A percentile compares a stretch with the other conserved stretches of the same genome.
Evolutionary conservation across 345 rosid genomes (phyloP).

Genomic region (Toxicodendron radicans): DNA sequence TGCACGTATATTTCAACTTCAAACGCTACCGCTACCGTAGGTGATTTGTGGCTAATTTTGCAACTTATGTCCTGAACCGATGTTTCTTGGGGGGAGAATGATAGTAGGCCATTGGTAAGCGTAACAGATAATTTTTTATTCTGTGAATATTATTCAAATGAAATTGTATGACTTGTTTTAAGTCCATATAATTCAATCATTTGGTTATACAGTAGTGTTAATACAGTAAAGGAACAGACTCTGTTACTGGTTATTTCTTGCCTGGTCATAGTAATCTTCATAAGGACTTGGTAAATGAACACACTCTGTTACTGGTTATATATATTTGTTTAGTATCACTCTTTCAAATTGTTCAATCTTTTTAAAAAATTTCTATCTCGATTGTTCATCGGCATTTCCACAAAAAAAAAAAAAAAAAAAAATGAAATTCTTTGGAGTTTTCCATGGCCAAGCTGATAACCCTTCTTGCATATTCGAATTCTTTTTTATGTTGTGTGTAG

Average conservation of each 20-base stretch:
- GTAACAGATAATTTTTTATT: neutral
- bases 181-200: neutral
- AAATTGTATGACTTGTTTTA: neutral
- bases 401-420: too few species aligned
- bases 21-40: constrained; percentile 89
- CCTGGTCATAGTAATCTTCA: neutral
- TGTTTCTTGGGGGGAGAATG: neutral
- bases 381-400: too few species aligned
- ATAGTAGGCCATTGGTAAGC: neutral
- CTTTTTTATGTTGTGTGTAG: too few species aligned
- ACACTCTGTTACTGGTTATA: too few species aligned
- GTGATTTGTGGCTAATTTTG: constrained; percentile 28
- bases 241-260: neutral
- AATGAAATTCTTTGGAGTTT: too few species aligned
- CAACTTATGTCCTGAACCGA: neutral
- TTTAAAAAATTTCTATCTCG: too few species aligned
- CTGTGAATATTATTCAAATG: neutral
- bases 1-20: constrained; percentile 90
- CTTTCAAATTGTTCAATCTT: too few species aligned
- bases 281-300: neutral
- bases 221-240: neutral
- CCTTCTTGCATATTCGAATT: too few species aligned
- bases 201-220: neutral
- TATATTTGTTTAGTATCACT: too few species aligned
- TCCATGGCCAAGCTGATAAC: too few species aligned